These are phyloP conservation scores for Blastocystis sp. DNA, from an alignment of 352 stramenopile genomes.

Conservation along the genomic window DNA sequence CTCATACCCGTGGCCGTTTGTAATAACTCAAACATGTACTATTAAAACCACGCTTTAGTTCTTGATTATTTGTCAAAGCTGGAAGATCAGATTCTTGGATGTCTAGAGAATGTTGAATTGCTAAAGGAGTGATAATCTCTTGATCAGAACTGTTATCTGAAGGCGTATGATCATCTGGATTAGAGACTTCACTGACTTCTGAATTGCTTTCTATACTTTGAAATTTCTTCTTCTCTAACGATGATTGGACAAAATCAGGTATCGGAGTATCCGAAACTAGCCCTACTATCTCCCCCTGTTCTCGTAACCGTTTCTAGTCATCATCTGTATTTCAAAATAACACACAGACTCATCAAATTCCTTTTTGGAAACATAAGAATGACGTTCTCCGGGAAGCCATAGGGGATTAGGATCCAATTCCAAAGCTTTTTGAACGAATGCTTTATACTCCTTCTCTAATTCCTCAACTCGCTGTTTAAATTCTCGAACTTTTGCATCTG, in stretches of 20 bases:
- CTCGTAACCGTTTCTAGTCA: background rate
- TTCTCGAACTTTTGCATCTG: conserved; percentile 36
- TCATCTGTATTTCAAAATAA: background rate
- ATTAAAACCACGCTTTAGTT: background rate
- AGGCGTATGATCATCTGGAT: background rate
- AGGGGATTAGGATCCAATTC: conserved; percentile 61
- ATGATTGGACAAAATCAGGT: conserved; percentile 20
- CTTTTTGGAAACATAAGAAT: conserved; percentile 58
- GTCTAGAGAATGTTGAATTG: background rate
- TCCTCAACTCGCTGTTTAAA: conserved; percentile 16
- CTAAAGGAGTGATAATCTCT: conserved; percentile 13
- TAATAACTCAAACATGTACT: conserved; percentile 1
- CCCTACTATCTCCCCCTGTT: background rate
- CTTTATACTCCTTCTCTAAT: conserved; percentile 1
- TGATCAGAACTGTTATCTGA: background rate
- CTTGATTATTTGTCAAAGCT: background rate
- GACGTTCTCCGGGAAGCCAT: conserved; percentile 45
- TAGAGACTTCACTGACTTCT: background rate
- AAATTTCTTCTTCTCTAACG: background rate
- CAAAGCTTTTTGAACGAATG: conserved; percentile 54
- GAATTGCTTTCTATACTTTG: background rate
- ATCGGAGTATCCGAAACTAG: background rate
- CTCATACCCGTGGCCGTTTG: background rate
- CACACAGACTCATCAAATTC: background rate
- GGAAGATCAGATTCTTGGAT: background rate